Base-by-base conservation (phyloP, 331 rosid genomes). In the Telfairia occidentalis region DNA sequence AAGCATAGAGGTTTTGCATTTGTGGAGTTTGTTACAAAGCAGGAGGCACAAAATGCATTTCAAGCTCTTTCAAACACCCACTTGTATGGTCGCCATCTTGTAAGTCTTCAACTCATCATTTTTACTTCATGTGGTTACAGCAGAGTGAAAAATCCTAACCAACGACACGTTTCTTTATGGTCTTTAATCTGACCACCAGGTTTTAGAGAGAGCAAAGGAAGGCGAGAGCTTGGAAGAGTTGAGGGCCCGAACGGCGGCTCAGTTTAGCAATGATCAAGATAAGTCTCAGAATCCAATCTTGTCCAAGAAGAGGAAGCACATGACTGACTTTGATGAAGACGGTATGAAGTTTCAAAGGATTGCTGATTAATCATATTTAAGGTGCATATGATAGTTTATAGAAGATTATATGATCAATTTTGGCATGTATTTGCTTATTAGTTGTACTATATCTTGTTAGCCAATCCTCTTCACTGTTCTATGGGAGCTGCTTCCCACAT, bases 1-100 rank as follows among this genome's bases (percentile, higher is more conserved):
- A 88, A 72, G 71, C 99, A 90, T 79, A 91, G 97, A 83, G 97
- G 97, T 5, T 94, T 94, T 87, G 96, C 95, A 60, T 94, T 94
- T 82, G 95, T 94, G 61, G 98, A 91, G 81, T 94, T 79, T 82
- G 90, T 84, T 64, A 88, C 98, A 78, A 92, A 91, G 86, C 98
- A 94, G 80, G 98, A 91, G 77, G 84, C 96, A 35, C 81, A 88
- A 67, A 88, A 89, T 81, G 96, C 96, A 19, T 74, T 89, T 61
- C 46, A 86, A 78, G 95, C 97, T 19, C 97, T 94, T 82, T 86
- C 90, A 70, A 87, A 82, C 81, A 91, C 92, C 77, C 97, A 94
- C 60, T 48, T 94, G 49, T 91, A 88, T 4, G 96, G 97, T 11
- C 92, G 98, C 38, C 98, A 86, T 85, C 86, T 95, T 88, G 99